These are phyloP conservation scores for Entomortierella chlamydospora DNA, from an alignment of 192 early-diverging fungal species.

Conservation along the genomic window DNA sequence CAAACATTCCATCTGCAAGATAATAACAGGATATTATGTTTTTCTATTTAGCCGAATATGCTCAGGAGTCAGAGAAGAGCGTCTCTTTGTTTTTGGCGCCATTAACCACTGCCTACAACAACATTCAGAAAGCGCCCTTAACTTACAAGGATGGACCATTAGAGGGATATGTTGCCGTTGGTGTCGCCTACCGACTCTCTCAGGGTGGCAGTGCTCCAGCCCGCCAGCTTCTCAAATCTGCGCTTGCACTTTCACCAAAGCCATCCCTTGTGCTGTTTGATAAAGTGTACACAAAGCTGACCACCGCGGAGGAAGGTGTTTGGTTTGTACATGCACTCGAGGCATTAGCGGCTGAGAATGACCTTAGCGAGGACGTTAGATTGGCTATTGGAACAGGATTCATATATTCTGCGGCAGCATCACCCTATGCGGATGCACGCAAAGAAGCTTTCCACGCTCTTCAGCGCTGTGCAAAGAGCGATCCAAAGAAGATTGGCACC, in stretches of 20 bases:
- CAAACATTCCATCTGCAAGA: no score
- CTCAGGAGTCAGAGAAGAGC: constrained; percentile 20
- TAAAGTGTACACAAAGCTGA: constrained; percentile 82
- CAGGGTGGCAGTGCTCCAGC: constrained; percentile 28
- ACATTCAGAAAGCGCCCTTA: constrained; percentile 69
- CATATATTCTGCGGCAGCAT: constrained; percentile 65
- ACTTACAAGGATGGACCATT: constrained; percentile 67
- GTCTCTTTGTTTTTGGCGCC: constrained; percentile 57
- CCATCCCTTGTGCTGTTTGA: constrained; percentile 87
- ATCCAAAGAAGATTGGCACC: constrained; percentile 42
- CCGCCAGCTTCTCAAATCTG: constrained; percentile 48
- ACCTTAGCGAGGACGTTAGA: constrained; percentile 40
- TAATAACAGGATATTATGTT: background rate
- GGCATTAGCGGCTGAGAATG: constrained; percentile 57
- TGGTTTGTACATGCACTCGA: constrained; percentile 77
- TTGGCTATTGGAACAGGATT: constrained; percentile 63
- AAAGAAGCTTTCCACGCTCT: constrained; percentile 58
- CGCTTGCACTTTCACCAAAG: constrained; percentile 59
- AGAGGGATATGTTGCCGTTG: constrained; percentile 73
- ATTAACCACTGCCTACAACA: constrained; percentile 64
- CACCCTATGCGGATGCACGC: constrained; percentile 55
- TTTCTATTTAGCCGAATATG: constrained; percentile 18
- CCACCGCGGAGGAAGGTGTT: constrained; percentile 67
- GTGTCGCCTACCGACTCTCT: constrained; percentile 61
- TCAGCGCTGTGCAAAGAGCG: constrained; percentile 32